phyloP scores from a whole-genome alignment of 257 asterid genomes.

The Ballota nigra region DNA sequence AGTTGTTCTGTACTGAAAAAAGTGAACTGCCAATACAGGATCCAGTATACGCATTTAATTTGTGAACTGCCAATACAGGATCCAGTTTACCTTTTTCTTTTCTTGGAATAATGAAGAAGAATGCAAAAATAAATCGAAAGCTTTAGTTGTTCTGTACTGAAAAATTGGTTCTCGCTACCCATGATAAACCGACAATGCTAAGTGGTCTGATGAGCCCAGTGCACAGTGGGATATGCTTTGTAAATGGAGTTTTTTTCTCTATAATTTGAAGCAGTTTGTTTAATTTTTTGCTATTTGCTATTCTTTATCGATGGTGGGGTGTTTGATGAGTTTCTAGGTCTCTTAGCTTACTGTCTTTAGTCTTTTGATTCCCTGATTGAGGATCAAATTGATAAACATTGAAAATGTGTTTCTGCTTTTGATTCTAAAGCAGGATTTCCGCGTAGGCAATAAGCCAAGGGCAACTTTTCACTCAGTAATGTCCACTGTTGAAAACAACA shows the following conservation, averaged over 20 bases:
- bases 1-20: neutral
- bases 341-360: neutral
- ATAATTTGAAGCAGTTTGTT: neutral
- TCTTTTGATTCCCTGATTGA: neutral
- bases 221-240: neutral
- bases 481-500: constrained; percentile 59
- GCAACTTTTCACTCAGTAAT: constrained; percentile 57
- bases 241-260: neutral
- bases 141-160: neutral
- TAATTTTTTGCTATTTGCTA: neutral
- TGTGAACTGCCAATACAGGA: neutral
- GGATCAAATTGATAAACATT: neutral
- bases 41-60: neutral
- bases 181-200: neutral
- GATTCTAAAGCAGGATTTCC: constrained; percentile 57
- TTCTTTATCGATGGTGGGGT: neutral
- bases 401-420: constrained; percentile 15
- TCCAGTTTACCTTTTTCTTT: neutral
- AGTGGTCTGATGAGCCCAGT: neutral
- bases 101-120: neutral
- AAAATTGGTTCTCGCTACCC: neutral
- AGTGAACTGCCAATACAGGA: neutral
- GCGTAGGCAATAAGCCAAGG: constrained; percentile 75
- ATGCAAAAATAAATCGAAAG: neutral
- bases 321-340: constrained; percentile 2